A percentile compares a stretch with the other conserved stretches of the same genome.
These are phyloP conservation scores for Parietichytrium sp. DNA, from an alignment of 108 stramenopile genomes.

Conservation along the genomic window DNA sequence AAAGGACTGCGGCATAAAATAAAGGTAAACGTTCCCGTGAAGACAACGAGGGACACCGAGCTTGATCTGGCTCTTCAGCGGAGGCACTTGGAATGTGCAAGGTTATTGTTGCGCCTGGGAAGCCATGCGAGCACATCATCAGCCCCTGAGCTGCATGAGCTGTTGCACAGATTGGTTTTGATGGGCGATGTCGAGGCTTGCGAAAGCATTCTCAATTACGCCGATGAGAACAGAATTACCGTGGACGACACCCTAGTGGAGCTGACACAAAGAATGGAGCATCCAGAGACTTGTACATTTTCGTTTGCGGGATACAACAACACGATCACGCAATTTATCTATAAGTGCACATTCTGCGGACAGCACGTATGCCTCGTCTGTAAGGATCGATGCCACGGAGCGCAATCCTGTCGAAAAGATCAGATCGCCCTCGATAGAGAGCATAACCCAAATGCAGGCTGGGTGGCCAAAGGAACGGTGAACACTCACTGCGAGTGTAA, in stretches of 20 bases:
- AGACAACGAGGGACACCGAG: not conserved
- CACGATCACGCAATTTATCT: not conserved
- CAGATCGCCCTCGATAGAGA: not conserved
- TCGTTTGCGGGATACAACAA: conserved; percentile 8
- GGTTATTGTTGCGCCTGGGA: not conserved
- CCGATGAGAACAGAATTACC: not conserved
- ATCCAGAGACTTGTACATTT: conserved; percentile 28
- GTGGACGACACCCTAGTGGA: conserved; percentile 27
- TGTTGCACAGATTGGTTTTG: not conserved
- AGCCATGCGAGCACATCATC: conserved; percentile 15
- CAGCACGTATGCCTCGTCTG: not conserved
- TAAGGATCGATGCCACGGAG: conserved; percentile 29
- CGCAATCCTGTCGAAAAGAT: not conserved
- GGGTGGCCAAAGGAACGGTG: not conserved
- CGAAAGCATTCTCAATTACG: conserved; percentile 33
- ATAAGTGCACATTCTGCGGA: conserved; percentile 1
- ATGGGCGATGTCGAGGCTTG: conserved; percentile 40
- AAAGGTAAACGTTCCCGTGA: conserved; percentile 14
- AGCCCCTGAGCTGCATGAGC: conserved; percentile 14
- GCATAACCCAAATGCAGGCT: not conserved
- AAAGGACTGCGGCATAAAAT: conserved; percentile 22
- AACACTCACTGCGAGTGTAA: not conserved
- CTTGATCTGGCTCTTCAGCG: conserved; percentile 7
- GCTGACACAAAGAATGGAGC: conserved; percentile 23
- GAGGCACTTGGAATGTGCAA: conserved; percentile 15